Evolutionary conservation across 1,284 basidiomycete genomes (phyloP), one percentile per base, ranked within the genome.

Genomic region (Xanthoconium separans): DNA sequence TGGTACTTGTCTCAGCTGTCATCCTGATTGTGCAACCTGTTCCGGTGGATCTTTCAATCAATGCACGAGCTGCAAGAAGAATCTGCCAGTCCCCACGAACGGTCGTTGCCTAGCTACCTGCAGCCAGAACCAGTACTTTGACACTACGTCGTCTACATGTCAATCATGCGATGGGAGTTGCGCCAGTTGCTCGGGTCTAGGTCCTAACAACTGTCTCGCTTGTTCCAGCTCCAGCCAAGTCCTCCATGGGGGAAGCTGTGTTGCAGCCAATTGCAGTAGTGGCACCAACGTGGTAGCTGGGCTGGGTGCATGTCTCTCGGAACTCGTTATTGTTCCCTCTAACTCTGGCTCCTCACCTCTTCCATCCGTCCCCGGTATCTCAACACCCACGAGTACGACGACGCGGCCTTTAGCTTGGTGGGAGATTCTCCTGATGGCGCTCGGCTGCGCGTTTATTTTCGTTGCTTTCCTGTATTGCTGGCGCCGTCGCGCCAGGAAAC

Each of bases 11-110:
- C 63, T 84, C 48, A 59, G 81, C 4, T 93, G 91, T 69, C 91
- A 93, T 55, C 82, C 89, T 1, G 91, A 93, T 65, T 93, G 91
- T 63, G 81, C 80, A 7, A 83, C 85, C 6, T 93, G 91, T 71
- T 80, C 84, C 22, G 87, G 87, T 30, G 67, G 78, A 33, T 77
- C 81, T 2, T 90, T 91, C 74, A 84, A 81, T 65, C 86, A 92
- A 65, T 93, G 91, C 71, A 77, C 81, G 4, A 79, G 82, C 46
- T 93, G 91, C 64, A 76, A 82, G 18, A 61, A 85, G 39, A 70
- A 75, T 20, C 81, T 83, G 2, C 91, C 91, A 0, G 88, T 92
- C 31, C 80, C 87, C 44, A 81, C 81, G 34, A 80, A 79, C 48
- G 86, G 87, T 12, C 78, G 88, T 47, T 93, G 91, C 70, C 77